A percentile compares a stretch with the other conserved stretches of the same genome.
Evolutionary conservation across 2,329 filamentous ascomycete genomes (phyloP).

Genomic region (Geosmithia putterillii): DNA sequence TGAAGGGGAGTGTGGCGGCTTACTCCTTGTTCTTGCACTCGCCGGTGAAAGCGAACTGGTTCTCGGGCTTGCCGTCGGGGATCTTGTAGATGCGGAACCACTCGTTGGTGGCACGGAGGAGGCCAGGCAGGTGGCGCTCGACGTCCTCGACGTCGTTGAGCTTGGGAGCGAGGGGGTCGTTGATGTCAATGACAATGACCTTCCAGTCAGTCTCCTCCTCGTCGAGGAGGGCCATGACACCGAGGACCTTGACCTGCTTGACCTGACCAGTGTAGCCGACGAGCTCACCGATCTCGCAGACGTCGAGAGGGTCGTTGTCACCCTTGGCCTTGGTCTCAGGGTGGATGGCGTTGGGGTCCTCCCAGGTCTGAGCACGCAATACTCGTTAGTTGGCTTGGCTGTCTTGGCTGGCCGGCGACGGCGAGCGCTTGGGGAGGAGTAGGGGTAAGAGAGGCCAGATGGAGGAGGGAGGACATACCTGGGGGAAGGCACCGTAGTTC

Average conservation of each 20-base stretch:
- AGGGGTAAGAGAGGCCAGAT: background rate
- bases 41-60: slow-evolving; percentile 99
- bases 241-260: slow-evolving; percentile 99
- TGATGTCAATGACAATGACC: slow-evolving; percentile 98
- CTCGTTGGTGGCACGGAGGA: slow-evolving; percentile 96
- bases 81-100: slow-evolving; percentile 99
- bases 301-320: slow-evolving; percentile 97
- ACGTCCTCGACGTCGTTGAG: slow-evolving; percentile 99
- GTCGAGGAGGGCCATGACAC: slow-evolving; percentile 97
- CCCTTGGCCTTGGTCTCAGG: slow-evolving; percentile 99
- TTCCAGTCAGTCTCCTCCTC: slow-evolving; percentile 99
- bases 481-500: slow-evolving; percentile 99
- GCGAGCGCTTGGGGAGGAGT: background rate
- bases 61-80: slow-evolving; percentile 99
- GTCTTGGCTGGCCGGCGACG: background rate
- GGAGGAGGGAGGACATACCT: slow-evolving; percentile 43
- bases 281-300: slow-evolving; percentile 98
- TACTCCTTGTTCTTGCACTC: slow-evolving; percentile 99
- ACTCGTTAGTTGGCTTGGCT: slow-evolving; percentile 5
- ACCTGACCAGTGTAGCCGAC: slow-evolving; percentile 93
- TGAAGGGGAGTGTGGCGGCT: slow-evolving; percentile 11
- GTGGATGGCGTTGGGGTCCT: slow-evolving; percentile 92
- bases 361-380: slow-evolving; percentile 76
- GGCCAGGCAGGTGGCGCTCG: slow-evolving; percentile 92
- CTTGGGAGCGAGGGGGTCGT: slow-evolving; percentile 91